These are phyloP conservation scores for Nigrograna mackinnonii DNA, from an alignment of 2,329 filamentous ascomycete genomes.

Conservation along the genomic window DNA sequence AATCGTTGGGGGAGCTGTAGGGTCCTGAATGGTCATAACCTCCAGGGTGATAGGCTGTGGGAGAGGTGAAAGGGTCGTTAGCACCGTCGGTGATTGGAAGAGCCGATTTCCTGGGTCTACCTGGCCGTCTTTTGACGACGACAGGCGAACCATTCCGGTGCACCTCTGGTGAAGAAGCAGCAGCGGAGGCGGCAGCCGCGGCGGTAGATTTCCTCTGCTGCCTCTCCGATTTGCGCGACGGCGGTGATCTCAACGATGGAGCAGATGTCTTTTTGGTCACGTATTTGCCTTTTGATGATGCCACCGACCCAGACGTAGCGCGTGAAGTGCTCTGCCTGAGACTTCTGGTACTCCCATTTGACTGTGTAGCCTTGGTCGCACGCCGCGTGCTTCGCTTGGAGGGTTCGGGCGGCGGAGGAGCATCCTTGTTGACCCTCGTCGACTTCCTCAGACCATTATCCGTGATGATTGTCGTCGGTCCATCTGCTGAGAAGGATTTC, in stretches of 20 bases:
- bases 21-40: conserved; percentile 20
- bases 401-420: conserved; percentile 50
- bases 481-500: conserved; percentile 84
- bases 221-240: conserved; percentile 36
- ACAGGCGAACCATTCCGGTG: conserved; percentile 21
- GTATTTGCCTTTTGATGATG: conserved; percentile 20
- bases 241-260: conserved; percentile 20
- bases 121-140: conserved; percentile 21
- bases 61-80: conserved; percentile 13
- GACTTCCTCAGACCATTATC: conserved; percentile 66
- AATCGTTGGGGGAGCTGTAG: conserved; percentile 18
- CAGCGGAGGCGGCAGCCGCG: conserved; percentile 14
- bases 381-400: conserved; percentile 37
- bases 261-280: conserved; percentile 25
- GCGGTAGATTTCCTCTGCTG: conserved; percentile 26
- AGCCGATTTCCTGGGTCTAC: conserved; percentile 23
- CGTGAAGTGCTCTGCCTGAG: conserved; percentile 24
- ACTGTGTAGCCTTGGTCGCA: conserved; percentile 26
- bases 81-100: conserved; percentile 18
- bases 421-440: conserved; percentile 55
- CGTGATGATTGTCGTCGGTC: conserved; percentile 80
- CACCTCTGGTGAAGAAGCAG: conserved; percentile 20
- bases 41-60: conserved; percentile 18
- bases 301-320: conserved; percentile 16
- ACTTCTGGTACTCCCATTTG: conserved; percentile 29